Conservation (phyloP, 257 asterid genomes). For the Voacanga thouarsii region DNA sequence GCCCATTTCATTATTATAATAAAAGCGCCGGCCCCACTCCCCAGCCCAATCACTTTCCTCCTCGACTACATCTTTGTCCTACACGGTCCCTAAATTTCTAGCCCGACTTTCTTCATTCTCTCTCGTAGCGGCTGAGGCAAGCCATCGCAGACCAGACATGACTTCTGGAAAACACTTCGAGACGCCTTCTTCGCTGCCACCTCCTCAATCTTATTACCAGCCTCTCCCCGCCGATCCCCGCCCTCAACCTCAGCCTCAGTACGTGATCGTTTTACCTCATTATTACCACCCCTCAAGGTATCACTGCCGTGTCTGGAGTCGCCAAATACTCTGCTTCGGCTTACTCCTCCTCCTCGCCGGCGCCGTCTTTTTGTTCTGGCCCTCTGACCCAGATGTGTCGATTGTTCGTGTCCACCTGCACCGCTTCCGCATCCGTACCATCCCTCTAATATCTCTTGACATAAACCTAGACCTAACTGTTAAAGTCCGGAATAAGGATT, state of each 20-base stretch:
- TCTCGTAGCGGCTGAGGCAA: not conserved
- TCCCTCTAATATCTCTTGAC: conserved; percentile 57
- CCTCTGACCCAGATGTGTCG: conserved; percentile 70
- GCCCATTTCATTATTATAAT: not conserved
- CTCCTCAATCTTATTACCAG: conserved; percentile 29
- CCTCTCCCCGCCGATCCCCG: conserved; percentile 49
- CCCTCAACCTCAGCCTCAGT: conserved; percentile 29
- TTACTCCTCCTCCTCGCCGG: conserved; percentile 44
- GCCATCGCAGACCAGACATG: conserved; percentile 22
- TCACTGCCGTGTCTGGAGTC: conserved; percentile 41
- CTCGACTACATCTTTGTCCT: not conserved
- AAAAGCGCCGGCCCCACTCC: not conserved
- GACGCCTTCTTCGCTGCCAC: conserved; percentile 24
- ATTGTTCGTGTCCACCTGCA: conserved; percentile 62
- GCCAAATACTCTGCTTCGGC: conserved; percentile 40
- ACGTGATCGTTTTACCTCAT: conserved; percentile 60
- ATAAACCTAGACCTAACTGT: conserved; percentile 57
- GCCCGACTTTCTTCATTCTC: not conserved
- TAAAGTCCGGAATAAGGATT: conserved; percentile 55
- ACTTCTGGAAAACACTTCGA: conserved; percentile 30
- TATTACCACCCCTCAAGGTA: conserved; percentile 32
- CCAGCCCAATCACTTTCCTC: too few relatives aligned
- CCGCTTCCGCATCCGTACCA: conserved; percentile 44
- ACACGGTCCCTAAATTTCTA: conserved; percentile 12
- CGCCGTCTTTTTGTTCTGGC: conserved; percentile 65